A percentile compares a stretch with the other conserved stretches of the same genome.
Evolutionary conservation across 345 rosid genomes (phyloP).

Genomic region (Garcia nutans): DNA sequence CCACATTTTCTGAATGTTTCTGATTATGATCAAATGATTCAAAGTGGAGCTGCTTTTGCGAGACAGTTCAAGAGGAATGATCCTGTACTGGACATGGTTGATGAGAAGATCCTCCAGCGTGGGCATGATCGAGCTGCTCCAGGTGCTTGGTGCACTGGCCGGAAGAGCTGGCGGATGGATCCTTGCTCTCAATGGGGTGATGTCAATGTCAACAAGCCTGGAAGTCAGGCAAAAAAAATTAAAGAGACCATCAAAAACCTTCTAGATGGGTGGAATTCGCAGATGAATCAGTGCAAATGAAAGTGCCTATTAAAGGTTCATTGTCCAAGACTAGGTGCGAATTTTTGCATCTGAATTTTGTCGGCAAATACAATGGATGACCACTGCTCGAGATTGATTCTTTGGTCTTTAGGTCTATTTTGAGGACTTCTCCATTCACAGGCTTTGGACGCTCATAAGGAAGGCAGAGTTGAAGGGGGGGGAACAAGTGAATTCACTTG

Average conservation of each 20-base stretch:
- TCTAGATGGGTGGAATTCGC: constrained; percentile 67
- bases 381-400: constrained; percentile 28
- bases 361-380: constrained; percentile 21
- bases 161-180: constrained; percentile 70
- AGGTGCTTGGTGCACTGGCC: constrained; percentile 93
- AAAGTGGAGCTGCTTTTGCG: constrained; percentile 89
- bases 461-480: constrained; percentile 28
- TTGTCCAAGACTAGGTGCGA: constrained; percentile 18
- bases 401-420: constrained; percentile 40
- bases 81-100: constrained; percentile 69
- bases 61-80: constrained; percentile 73
- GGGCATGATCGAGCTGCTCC: constrained; percentile 54
- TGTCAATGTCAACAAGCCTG: constrained; percentile 69
- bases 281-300: constrained; percentile 82
- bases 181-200: constrained; percentile 98
- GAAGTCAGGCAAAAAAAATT: constrained; percentile 70
- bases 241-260: constrained; percentile 64
- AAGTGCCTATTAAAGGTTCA: constrained; percentile 8
- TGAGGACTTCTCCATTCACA: constrained; percentile 21
- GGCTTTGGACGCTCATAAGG: constrained; percentile 31
- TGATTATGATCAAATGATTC: constrained; percentile 65
- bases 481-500: constrained; percentile 23
- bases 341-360: constrained; percentile 28
- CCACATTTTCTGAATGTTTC: constrained; percentile 67
- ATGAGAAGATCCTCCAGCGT: constrained; percentile 70